Evolutionary conservation across 805 yeast genomes (phyloP).

Genomic region (Wickerhamomyces chambardii): DNA sequence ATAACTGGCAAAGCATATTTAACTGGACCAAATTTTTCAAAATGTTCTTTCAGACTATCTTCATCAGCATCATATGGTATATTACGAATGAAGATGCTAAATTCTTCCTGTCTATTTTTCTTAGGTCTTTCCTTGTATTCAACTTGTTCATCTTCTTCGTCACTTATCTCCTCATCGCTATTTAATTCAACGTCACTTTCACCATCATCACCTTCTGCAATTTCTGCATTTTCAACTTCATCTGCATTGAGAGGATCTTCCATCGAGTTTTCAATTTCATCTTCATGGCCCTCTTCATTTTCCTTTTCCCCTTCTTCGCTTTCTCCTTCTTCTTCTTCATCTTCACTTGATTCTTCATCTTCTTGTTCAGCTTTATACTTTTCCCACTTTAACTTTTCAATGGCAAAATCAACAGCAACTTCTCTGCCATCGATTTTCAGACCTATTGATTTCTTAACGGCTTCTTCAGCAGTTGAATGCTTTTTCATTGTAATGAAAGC

Average conservation of each 20-base stretch:
- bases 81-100: constrained; percentile 80
- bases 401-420: constrained; percentile 91
- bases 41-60: constrained; percentile 72
- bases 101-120: constrained; percentile 57
- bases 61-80: constrained; percentile 91
- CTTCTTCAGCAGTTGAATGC: constrained; percentile 65
- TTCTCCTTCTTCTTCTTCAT: constrained; percentile 29
- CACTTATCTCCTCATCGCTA: constrained; percentile 22
- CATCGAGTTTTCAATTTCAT: constrained; percentile 21
- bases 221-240: constrained; percentile 13
- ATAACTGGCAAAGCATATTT: constrained; percentile 90
- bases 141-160: constrained; percentile 23
- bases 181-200: constrained; percentile 20
- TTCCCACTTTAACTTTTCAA: constrained; percentile 83
- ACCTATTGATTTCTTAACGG: constrained; percentile 67
- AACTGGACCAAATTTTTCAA: constrained; percentile 73
- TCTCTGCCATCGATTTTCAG: constrained; percentile 81
- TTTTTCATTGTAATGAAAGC: constrained; percentile 90
- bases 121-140: constrained; percentile 25
- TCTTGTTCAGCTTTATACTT: constrained; percentile 36
- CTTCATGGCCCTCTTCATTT: constrained; percentile 22
- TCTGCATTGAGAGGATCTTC: constrained; percentile 5
- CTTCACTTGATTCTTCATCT: constrained; percentile 28
- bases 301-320: constrained; percentile 25
- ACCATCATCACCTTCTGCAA: constrained; percentile 17